Evolutionary conservation across 305 asterid genomes (phyloP).

Genomic region (Solanum aculeatissimum): DNA sequence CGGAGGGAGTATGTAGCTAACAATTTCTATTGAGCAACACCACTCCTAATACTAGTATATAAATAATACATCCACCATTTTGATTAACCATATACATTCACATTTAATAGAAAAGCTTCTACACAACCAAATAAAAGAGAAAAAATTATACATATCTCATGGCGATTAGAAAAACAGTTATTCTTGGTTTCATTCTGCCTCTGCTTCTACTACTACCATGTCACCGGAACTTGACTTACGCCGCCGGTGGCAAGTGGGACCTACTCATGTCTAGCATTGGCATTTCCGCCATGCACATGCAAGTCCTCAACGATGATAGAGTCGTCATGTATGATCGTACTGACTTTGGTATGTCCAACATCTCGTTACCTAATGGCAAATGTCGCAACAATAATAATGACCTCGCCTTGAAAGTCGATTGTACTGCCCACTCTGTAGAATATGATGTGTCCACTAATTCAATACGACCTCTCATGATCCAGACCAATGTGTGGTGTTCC

Average conservation of each 20-base stretch:
- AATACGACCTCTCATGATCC: slow-evolving; percentile 12
- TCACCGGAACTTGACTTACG: background rate
- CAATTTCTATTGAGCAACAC: background rate
- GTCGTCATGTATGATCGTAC: slow-evolving; percentile 11
- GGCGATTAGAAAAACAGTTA: background rate
- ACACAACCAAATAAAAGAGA: background rate
- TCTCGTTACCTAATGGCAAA: background rate
- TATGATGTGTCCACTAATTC: background rate
- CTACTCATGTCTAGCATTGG: slow-evolving; percentile 7
- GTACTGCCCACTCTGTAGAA: slow-evolving; percentile 14
- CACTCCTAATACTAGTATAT: background rate
- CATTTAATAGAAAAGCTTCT: background rate
- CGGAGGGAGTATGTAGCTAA: background rate
- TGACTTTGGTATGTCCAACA: slow-evolving; percentile 8
- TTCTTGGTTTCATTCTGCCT: background rate
- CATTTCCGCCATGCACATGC: slow-evolving; percentile 20
- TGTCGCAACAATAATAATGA: slow-evolving; percentile 1
- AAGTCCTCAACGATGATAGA: slow-evolving; percentile 3
- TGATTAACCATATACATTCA: background rate
- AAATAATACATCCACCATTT: background rate
- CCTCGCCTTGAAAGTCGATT: background rate
- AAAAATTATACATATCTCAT: background rate
- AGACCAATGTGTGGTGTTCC: slow-evolving; percentile 10
- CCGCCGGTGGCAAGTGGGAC: slow-evolving; percentile 13
- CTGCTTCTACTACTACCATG: background rate